Conservation (phyloP, 192 early-diverging fungal species). For the Rhizoclosmatium sp. region DNA sequence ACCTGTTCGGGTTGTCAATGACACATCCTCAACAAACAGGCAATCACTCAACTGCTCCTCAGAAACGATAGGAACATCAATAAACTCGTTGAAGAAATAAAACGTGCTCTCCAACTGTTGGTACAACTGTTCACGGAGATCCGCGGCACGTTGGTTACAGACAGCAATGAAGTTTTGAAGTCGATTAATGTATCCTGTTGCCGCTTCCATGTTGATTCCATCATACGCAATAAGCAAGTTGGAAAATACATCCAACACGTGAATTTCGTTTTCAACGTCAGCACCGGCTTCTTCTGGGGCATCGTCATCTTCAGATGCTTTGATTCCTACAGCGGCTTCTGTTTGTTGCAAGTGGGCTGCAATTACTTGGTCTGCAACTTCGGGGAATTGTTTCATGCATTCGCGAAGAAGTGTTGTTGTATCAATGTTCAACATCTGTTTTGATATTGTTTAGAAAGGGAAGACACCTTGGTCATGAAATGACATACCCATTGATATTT, state of each 20-base stretch:
- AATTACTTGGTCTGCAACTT: slow-evolving; percentile 50
- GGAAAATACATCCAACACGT: slow-evolving; percentile 54
- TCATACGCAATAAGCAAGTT: slow-evolving; percentile 61
- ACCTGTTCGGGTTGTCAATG: slow-evolving; percentile 40
- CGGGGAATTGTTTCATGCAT: slow-evolving; percentile 52
- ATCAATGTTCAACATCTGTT: slow-evolving; percentile 52
- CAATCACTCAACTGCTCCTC: slow-evolving; percentile 58
- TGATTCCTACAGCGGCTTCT: slow-evolving; percentile 21
- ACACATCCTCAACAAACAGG: not conserved
- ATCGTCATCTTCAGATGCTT: slow-evolving; percentile 31
- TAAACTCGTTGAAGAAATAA: slow-evolving; percentile 64
- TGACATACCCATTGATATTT: slow-evolving; percentile 50
- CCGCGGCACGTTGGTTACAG: slow-evolving; percentile 45
- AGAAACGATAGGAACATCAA: slow-evolving; percentile 65
- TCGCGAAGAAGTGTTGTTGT: slow-evolving; percentile 54
- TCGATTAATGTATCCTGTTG: slow-evolving; percentile 47
- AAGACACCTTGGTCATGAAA: not conserved
- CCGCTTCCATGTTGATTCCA: slow-evolving; percentile 45
- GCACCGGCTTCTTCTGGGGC: slow-evolving; percentile 34
- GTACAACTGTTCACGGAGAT: slow-evolving; percentile 56
- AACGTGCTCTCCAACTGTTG: slow-evolving; percentile 59
- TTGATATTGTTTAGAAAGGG: not conserved
- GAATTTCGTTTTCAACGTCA: slow-evolving; percentile 57
- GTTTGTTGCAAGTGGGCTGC: slow-evolving; percentile 33
- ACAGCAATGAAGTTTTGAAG: slow-evolving; percentile 50